Evolutionary conservation across 1,284 basidiomycete species (phyloP).

Genomic region (Pholiota adiposa): DNA sequence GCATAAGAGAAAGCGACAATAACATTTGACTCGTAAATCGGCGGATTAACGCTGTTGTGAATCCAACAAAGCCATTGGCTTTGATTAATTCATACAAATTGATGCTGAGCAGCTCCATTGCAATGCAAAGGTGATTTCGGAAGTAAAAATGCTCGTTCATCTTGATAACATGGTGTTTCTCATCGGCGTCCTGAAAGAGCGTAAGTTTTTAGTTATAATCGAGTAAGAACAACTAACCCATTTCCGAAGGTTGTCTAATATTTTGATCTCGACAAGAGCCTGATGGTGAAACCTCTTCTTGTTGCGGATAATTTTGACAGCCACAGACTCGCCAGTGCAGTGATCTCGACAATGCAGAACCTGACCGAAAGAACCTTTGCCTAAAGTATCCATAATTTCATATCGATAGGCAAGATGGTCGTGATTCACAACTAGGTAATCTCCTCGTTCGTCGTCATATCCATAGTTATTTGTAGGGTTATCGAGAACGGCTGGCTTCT

Average conservation of each 20-base stretch:
- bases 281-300: constrained; percentile 99
- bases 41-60: constrained; percentile 92
- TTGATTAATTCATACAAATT: constrained; percentile 99
- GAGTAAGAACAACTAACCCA: constrained; percentile 69
- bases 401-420: constrained; percentile 98
- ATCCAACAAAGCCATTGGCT: constrained; percentile 97
- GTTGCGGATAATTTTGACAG: constrained; percentile 99
- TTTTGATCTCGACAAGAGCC: constrained; percentile 98
- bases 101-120: constrained; percentile 97
- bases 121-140: constrained; percentile 97
- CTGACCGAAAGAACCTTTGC: constrained; percentile 98
- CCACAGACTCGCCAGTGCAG: constrained; percentile 94
- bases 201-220: constrained; percentile 1
- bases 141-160: constrained; percentile 99
- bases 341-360: constrained; percentile 97
- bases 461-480: constrained; percentile 89
- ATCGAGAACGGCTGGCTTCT: constrained; percentile 78
- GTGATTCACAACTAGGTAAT: constrained; percentile 89
- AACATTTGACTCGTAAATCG: constrained; percentile 98
- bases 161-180: constrained; percentile 96
- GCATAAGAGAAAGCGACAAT: constrained; percentile 88
- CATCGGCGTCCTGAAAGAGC: constrained; percentile 83
- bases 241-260: constrained; percentile 94
- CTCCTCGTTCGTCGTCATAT: constrained; percentile 98
- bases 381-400: constrained; percentile 90